phyloP scores from a whole-genome alignment of 345 rosid species.

The Camelina sativa region DNA sequence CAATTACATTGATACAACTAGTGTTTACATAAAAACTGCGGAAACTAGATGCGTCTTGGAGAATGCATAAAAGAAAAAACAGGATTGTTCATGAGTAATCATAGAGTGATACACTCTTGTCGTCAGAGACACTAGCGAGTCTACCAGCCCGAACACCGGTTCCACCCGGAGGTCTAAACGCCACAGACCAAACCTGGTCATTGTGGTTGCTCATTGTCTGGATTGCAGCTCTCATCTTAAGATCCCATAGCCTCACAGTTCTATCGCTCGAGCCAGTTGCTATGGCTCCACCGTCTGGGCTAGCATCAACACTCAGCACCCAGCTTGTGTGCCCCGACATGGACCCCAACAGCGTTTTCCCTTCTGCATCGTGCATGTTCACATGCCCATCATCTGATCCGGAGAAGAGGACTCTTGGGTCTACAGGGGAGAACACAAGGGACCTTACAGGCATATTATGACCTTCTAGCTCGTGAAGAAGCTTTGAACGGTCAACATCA shows the following conservation, averaged over 20 bases:
- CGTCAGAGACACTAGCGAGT: slow-evolving; percentile 93
- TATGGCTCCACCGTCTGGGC: slow-evolving; percentile 87
- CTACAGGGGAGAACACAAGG: slow-evolving; percentile 79
- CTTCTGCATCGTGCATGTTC: slow-evolving; percentile 89
- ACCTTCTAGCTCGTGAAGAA: slow-evolving; percentile 87
- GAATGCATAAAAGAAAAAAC: not conserved
- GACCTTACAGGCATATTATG: slow-evolving; percentile 95
- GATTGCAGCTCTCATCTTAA: slow-evolving; percentile 83
- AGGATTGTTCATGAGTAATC: slow-evolving; percentile 64
- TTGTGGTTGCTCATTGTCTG: slow-evolving; percentile 92
- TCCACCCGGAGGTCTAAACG: slow-evolving; percentile 70
- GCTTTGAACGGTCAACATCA: slow-evolving; percentile 78
- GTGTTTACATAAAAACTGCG: slow-evolving; percentile 22
- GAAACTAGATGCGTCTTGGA: slow-evolving; percentile 19
- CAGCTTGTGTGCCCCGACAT: slow-evolving; percentile 94
- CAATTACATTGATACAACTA: slow-evolving; percentile 35
- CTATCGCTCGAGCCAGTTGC: slow-evolving; percentile 95
- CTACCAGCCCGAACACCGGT: slow-evolving; percentile 58
- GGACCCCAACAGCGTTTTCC: slow-evolving; percentile 69
- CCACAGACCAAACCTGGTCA: slow-evolving; percentile 95
- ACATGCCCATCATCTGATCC: slow-evolving; percentile 93
- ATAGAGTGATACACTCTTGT: slow-evolving; percentile 88
- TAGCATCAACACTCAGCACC: slow-evolving; percentile 92
- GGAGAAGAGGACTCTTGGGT: slow-evolving; percentile 73
- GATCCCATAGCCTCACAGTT: slow-evolving; percentile 97